These are phyloP conservation scores for Luzula sylvatica DNA, from an alignment of 176 grass and related monocot species.

Conservation along the genomic window DNA sequence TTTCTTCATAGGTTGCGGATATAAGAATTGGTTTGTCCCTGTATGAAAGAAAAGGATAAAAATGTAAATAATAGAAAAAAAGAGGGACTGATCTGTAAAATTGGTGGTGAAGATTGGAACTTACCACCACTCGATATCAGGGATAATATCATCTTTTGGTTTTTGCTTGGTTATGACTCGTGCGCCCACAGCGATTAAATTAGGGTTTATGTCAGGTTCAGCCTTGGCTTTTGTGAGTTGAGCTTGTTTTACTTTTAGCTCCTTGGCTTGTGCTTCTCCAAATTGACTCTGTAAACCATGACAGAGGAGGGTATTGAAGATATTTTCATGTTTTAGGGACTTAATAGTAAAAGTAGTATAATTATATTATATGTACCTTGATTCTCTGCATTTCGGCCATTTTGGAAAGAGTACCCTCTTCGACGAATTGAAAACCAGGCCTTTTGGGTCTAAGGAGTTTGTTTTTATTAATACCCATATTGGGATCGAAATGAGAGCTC, in stretches of 20 bases:
- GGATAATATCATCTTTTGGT: slow-evolving; percentile 67
- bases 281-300: slow-evolving; percentile 90
- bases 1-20: slow-evolving; percentile 41
- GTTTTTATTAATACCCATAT: slow-evolving; percentile 83
- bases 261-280: slow-evolving; percentile 94
- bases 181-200: slow-evolving; percentile 74
- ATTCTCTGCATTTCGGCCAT: slow-evolving; percentile 86
- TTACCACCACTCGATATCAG: slow-evolving; percentile 97
- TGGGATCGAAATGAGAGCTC: slow-evolving; percentile 77
- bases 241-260: slow-evolving; percentile 77
- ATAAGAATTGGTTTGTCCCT: slow-evolving; percentile 77
- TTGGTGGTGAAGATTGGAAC: neutral
- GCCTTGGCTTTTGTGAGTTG: slow-evolving; percentile 87
- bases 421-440: slow-evolving; percentile 78
- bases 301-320: neutral
- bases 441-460: slow-evolving; percentile 81
- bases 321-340: neutral
- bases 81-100: too few relatives aligned
- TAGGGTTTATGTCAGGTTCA: slow-evolving; percentile 82
- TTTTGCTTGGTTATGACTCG: slow-evolving; percentile 50
- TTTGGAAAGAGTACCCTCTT: slow-evolving; percentile 82
- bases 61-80: neutral
- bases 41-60: slow-evolving; percentile 7
- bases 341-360: neutral
- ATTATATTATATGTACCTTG: slow-evolving; percentile 59